Percentiles rank a stretch among this genome's conserved stretches.
These are phyloP conservation scores for Alternaria arborescens DNA, from an alignment of 2,329 filamentous ascomycete species.

Conservation along the genomic window DNA sequence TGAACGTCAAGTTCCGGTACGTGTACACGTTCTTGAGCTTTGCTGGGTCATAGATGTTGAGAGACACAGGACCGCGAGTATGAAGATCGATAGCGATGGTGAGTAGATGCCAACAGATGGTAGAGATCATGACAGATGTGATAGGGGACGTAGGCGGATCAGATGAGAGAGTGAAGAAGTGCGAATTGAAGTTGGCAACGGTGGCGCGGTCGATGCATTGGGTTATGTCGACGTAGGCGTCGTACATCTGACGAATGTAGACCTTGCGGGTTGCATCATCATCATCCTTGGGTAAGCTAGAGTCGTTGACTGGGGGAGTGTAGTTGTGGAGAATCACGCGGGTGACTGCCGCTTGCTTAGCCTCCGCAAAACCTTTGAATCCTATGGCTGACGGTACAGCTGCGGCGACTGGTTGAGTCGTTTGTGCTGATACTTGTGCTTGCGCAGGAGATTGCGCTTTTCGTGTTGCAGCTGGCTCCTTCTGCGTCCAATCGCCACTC, in stretches of 20 bases:
- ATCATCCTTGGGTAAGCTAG: slow-evolving; percentile 1
- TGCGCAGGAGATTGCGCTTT: neutral
- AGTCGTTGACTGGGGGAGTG: neutral
- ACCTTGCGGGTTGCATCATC: neutral
- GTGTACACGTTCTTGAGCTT: slow-evolving; percentile 3
- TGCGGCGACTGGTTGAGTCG: neutral
- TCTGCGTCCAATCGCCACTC: neutral
- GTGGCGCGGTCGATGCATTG: slow-evolving; percentile 8
- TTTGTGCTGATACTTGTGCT: neutral
- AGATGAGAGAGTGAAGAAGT: neutral
- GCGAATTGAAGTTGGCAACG: neutral
- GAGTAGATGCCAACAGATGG: slow-evolving; percentile 6
- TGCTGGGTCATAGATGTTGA: slow-evolving; percentile 2
- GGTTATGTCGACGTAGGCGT: slow-evolving; percentile 10
- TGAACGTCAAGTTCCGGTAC: neutral
- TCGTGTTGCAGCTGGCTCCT: neutral
- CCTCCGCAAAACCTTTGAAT: neutral
- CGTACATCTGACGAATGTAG: slow-evolving; percentile 4
- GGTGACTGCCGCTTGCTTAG: neutral
- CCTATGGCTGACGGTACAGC: neutral
- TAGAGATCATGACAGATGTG: neutral
- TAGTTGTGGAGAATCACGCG: neutral
- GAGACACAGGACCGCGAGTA: slow-evolving; percentile 3
- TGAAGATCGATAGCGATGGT: slow-evolving; percentile 9
- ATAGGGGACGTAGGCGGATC: neutral